Evolutionary conservation across 1,284 basidiomycete genomes (phyloP).

Genomic region (Pisolithus thermaeus): DNA sequence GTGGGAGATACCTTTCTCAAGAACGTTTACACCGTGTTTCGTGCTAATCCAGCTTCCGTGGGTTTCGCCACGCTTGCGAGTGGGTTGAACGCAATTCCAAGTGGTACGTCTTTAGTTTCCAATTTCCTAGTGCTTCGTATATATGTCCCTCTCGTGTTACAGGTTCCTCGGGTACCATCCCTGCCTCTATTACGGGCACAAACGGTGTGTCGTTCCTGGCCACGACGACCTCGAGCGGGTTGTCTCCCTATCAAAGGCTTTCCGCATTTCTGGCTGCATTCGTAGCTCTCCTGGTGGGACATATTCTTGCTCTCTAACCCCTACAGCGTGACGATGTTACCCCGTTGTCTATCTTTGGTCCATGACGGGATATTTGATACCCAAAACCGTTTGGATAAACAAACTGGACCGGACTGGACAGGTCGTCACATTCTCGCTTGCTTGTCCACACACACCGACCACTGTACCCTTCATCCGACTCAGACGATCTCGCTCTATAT

Average conservation of each 20-base stretch:
- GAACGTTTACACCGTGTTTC: no score
- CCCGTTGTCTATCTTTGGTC: background rate
- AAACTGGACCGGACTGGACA: background rate
- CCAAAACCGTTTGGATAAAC: background rate
- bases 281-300: background rate
- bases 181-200: background rate
- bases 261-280: background rate
- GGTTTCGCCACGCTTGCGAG: no score
- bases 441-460: no score
- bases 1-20: no score
- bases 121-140: background rate
- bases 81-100: no score
- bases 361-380: background rate
- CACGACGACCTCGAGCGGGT: background rate
- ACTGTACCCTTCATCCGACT: no score
- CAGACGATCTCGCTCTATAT: no score
- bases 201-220: background rate
- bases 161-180: background rate
- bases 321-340: background rate
- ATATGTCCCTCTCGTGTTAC: background rate
- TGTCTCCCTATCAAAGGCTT: background rate
- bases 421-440: no score
- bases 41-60: no score
- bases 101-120: no score
- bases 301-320: background rate